Percentiles rank a stretch among this genome's conserved stretches.
Conservation (phyloP, 768 basidiomycete genomes). For the Sporobolomyces roseus region DNA sequence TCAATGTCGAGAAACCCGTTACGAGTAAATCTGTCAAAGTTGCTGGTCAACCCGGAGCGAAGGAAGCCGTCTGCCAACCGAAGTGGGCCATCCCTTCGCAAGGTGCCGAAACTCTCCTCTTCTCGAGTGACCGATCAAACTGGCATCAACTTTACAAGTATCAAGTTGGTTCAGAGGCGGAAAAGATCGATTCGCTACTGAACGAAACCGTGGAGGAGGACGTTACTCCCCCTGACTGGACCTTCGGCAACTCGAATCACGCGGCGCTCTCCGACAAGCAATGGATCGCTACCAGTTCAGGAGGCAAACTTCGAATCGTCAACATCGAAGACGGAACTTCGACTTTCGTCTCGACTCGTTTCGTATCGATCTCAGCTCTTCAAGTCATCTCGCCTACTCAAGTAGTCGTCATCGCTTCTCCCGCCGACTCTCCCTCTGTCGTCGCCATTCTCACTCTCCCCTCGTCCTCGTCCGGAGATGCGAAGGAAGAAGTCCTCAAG, state of each 20-base stretch:
- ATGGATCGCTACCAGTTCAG: constrained; percentile 23
- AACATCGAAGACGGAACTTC: constrained; percentile 5
- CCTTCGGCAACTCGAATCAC: constrained; percentile 27
- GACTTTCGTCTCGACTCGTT: constrained; percentile 8
- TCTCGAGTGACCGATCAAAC: constrained; percentile 63
- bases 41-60: constrained; percentile 54
- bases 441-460: constrained; percentile 24
- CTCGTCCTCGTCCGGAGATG: background rate
- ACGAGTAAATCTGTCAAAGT: constrained; percentile 50
- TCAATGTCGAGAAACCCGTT: background rate
- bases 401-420: constrained; percentile 15
- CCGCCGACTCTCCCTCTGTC: constrained; percentile 11
- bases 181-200: background rate
- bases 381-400: constrained; percentile 13
- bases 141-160: constrained; percentile 66
- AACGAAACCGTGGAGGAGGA: constrained; percentile 22
- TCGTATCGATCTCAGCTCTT: constrained; percentile 17
- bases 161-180: constrained; percentile 42
- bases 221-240: constrained; percentile 33
- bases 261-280: background rate
- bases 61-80: constrained; percentile 59
- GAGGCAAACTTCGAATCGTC: constrained; percentile 23
- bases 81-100: constrained; percentile 53
- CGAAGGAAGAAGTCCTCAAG: background rate
- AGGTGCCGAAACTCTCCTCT: constrained; percentile 56